Percentiles rank a stretch among this genome's conserved stretches.
Evolutionary conservation across 768 basidiomycete genomes (phyloP).

Genomic region (Auriscalpium orientale): DNA sequence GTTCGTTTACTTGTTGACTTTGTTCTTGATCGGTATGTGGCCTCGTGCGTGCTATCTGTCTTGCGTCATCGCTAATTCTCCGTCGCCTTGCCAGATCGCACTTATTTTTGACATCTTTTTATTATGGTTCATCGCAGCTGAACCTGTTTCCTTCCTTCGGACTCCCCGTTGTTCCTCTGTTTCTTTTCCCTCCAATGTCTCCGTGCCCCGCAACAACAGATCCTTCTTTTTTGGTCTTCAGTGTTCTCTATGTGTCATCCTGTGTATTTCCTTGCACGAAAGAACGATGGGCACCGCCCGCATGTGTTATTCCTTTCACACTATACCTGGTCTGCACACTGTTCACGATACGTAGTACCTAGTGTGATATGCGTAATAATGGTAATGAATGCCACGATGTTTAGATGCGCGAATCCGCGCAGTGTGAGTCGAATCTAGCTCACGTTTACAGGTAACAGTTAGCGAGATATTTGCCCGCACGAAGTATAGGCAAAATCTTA

Average conservation of each 20-base stretch:
- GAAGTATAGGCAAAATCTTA: no score
- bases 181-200: neutral
- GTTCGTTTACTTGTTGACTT: neutral
- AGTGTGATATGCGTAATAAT: neutral
- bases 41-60: neutral
- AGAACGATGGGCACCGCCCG: neutral
- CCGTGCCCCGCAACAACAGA: neutral
- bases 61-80: neutral
- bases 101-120: neutral
- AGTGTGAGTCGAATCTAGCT: no score
- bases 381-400: neutral
- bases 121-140: neutral
- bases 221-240: slow-evolving; percentile 14
- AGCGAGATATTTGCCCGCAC: no score
- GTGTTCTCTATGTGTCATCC: slow-evolving; percentile 1
- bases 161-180: neutral
- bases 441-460: no score
- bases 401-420: neutral
- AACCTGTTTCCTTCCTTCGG: slow-evolving; percentile 1
- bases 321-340: neutral
- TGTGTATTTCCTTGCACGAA: neutral
- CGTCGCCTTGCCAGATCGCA: neutral
- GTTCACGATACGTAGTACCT: neutral
- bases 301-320: neutral
- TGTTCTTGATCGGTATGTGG: neutral